Evolutionary conservation across 2,329 filamentous ascomycete genomes (phyloP).

Genomic region (Diplodia intermedia): DNA sequence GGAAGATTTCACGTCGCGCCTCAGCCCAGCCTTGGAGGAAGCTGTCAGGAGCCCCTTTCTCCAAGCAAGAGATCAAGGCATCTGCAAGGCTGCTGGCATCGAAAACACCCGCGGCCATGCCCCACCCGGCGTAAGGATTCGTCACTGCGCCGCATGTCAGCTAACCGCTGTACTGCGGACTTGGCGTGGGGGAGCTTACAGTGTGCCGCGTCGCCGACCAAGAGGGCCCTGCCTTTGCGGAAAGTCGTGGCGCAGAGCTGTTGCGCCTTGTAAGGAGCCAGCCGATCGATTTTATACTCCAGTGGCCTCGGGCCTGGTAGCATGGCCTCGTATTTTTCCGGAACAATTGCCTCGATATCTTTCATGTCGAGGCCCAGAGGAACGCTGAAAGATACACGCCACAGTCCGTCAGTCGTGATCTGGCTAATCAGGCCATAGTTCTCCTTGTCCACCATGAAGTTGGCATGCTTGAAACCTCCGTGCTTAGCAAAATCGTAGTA

Average conservation of each 20-base stretch:
- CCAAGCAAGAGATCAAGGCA: conserved; percentile 41
- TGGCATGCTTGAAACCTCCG: conserved; percentile 46
- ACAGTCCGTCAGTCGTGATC: conserved; percentile 44
- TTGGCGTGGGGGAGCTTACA: conserved; percentile 34
- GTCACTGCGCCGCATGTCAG: conserved; percentile 39
- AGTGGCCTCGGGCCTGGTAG: conserved; percentile 40
- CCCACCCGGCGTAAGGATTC: conserved; percentile 48
- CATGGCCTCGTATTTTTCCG: conserved; percentile 43
- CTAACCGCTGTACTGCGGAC: not conserved
- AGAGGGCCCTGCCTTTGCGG: conserved; percentile 43
- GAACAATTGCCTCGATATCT: conserved; percentile 41
- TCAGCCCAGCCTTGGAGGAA: conserved; percentile 47
- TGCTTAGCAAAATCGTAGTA: conserved; percentile 47
- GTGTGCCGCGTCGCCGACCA: conserved; percentile 52
- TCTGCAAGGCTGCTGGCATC: conserved; percentile 44
- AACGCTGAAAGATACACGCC: conserved; percentile 53
- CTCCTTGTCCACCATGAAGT: conserved; percentile 50
- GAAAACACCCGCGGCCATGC: conserved; percentile 46
- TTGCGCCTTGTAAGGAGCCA: conserved; percentile 53
- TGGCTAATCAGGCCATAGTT: conserved; percentile 49
- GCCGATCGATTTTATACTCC: conserved; percentile 44
- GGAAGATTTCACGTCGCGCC: conserved; percentile 46
- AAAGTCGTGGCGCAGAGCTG: conserved; percentile 47
- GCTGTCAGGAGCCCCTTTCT: conserved; percentile 35
- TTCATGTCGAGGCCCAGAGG: conserved; percentile 31